Evolutionary conservation across 257 asterid genomes (phyloP).

Genomic region (Catharanthus roseus): DNA sequence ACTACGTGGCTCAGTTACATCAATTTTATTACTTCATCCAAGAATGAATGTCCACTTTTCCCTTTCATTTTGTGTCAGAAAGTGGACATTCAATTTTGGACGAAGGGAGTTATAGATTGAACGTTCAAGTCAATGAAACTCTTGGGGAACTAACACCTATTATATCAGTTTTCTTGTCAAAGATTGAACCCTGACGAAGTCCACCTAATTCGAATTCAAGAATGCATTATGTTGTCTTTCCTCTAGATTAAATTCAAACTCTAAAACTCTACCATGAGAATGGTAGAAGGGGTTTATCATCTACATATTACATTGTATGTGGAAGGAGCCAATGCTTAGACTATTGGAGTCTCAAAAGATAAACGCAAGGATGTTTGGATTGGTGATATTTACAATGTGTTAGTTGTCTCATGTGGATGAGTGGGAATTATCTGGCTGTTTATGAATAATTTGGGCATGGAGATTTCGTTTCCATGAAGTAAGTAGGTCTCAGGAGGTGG

Average conservation of each 20-base stretch:
- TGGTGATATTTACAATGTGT: background rate
- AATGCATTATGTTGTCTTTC: background rate
- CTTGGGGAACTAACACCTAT: background rate
- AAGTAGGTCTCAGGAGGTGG: background rate
- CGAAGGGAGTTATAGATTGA: too few species aligned
- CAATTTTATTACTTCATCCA: too few species aligned
- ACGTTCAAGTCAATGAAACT: too few species aligned
- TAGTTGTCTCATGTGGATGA: background rate
- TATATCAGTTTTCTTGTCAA: background rate
- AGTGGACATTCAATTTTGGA: too few species aligned
- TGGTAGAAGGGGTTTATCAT: background rate
- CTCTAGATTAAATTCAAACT: background rate
- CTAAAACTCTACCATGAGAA: background rate
- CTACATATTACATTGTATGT: background rate
- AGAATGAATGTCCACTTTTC: too few species aligned
- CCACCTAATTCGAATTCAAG: background rate
- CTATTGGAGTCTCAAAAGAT: background rate
- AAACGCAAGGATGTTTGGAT: background rate
- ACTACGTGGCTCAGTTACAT: background rate
- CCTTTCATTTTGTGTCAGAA: background rate
- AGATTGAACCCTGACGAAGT: too few species aligned
- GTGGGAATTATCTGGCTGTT: background rate
- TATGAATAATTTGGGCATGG: background rate
- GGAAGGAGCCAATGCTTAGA: background rate
- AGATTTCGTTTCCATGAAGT: background rate